Conservation (phyloP, 139 green algal species). For the Raphidocelis subcapitata region DNA sequence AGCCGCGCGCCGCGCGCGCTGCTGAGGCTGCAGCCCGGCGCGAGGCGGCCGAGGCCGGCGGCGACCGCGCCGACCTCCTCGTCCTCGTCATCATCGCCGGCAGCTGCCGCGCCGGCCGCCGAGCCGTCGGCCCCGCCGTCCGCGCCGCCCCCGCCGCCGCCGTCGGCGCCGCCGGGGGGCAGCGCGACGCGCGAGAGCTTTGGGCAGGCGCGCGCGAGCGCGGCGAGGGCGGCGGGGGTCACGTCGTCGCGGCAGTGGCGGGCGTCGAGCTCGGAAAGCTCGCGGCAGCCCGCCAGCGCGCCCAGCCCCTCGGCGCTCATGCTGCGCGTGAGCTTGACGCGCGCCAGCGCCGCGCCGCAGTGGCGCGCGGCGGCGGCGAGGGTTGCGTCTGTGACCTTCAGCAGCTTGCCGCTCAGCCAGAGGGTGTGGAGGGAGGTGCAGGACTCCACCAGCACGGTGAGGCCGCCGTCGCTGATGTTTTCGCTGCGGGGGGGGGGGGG, state of each 20-base stretch:
- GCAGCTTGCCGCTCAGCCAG: slow-evolving; percentile 20
- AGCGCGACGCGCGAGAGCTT: neutral
- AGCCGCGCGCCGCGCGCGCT: no score
- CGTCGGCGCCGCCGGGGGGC: neutral
- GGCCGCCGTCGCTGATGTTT: slow-evolving; percentile 23
- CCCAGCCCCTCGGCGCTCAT: neutral
- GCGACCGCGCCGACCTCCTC: no score
- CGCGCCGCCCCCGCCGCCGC: neutral
- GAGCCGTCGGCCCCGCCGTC: no score
- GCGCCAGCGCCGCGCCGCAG: neutral
- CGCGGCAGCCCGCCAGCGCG: neutral
- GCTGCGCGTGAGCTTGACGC: neutral
- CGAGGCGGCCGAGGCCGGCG: no score
- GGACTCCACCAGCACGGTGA: slow-evolving; percentile 23
- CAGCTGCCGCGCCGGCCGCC: no score
- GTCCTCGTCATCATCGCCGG: no score
- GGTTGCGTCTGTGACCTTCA: slow-evolving; percentile 16
- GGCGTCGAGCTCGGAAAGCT: neutral
- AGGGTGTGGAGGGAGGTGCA: slow-evolving; percentile 5
- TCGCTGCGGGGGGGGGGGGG: slow-evolving; percentile 2
- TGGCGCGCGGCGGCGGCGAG: neutral
- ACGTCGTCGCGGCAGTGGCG: neutral
- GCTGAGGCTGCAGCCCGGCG: no score
- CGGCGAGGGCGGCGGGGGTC: neutral
- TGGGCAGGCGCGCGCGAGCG: neutral